Conservation (phyloP, 2,329 filamentous ascomycete species). For the Aureobasidium mangrovei region DNA sequence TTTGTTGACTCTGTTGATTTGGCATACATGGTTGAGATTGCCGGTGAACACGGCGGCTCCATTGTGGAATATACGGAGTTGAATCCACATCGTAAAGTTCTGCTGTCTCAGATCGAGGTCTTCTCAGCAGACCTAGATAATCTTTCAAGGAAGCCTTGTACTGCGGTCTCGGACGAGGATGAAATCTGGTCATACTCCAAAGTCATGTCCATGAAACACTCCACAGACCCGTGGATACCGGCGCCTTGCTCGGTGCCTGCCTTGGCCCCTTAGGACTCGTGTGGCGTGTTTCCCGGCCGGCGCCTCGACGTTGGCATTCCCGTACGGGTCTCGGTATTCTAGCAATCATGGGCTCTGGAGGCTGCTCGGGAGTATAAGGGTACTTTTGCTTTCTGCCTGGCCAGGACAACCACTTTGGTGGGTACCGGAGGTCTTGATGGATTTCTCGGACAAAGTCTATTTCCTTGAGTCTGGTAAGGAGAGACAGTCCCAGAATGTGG, state of each 20-base stretch:
- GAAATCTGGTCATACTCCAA: not conserved
- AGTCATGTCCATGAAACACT: not conserved
- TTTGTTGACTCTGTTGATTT: not conserved
- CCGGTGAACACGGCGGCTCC: not conserved
- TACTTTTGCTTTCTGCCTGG: not conserved
- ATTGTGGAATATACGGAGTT: not conserved
- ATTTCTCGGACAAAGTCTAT: too few relatives aligned
- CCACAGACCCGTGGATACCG: not conserved
- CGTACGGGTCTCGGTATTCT: not conserved
- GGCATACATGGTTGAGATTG: not conserved
- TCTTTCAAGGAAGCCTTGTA: not conserved
- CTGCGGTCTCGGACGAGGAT: constrained; percentile 3
- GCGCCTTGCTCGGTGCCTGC: not conserved
- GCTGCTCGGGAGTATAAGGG: not conserved
- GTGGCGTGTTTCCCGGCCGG: not conserved
- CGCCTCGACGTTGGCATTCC: not conserved
- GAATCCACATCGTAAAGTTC: not conserved
- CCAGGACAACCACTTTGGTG: not conserved
- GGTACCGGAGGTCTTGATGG: too few relatives aligned
- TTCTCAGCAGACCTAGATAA: not conserved
- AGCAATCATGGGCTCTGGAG: not conserved
- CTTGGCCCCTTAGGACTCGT: not conserved
- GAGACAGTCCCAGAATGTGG: too few relatives aligned
- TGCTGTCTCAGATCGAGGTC: constrained; percentile 4
- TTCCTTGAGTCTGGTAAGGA: too few relatives aligned